Evolutionary conservation across 75 land plant species (phyloP).

Genomic region (Ceratopteris richardii): DNA sequence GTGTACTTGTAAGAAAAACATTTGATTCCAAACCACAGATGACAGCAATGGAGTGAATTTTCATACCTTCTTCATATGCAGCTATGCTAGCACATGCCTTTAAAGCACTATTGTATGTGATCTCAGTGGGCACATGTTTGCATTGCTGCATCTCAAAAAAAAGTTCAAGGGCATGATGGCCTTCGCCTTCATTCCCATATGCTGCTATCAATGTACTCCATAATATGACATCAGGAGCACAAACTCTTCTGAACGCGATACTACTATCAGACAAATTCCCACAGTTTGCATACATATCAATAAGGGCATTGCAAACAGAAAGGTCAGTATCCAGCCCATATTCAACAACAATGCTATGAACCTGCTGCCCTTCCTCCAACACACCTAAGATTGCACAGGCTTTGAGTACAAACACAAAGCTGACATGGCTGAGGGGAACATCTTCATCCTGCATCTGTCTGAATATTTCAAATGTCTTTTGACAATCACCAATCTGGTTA

Average conservation of each 20-base stretch:
- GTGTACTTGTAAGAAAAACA: slow-evolving; percentile 10
- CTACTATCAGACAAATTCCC: slow-evolving; percentile 2
- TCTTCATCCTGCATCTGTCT: slow-evolving; percentile 34
- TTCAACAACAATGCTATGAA: neutral
- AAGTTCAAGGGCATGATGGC: slow-evolving; percentile 11
- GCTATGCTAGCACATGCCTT: slow-evolving; percentile 17
- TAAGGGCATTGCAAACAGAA: neutral
- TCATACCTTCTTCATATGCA: slow-evolving; percentile 17
- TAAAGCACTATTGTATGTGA: slow-evolving; percentile 15
- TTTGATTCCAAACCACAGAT: slow-evolving; percentile 8
- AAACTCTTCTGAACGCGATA: slow-evolving; percentile 15
- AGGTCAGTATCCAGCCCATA: neutral
- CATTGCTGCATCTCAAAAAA: slow-evolving; percentile 9
- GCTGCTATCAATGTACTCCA: slow-evolving; percentile 27
- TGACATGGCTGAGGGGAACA: too few relatives aligned
- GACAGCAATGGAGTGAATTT: slow-evolving; percentile 9
- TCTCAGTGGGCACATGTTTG: slow-evolving; percentile 12
- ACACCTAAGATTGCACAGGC: neutral
- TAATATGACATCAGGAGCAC: slow-evolving; percentile 16
- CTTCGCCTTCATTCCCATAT: slow-evolving; percentile 14
- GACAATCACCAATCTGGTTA: slow-evolving; percentile 40
- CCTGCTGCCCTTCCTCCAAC: neutral
- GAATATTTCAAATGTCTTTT: slow-evolving; percentile 46
- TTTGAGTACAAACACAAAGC: too few relatives aligned
- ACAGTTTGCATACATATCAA: slow-evolving; percentile 1